These are phyloP conservation scores for Suhomyces yuchorum DNA, from an alignment of 1,139 yeast species.

Conservation along the genomic window DNA sequence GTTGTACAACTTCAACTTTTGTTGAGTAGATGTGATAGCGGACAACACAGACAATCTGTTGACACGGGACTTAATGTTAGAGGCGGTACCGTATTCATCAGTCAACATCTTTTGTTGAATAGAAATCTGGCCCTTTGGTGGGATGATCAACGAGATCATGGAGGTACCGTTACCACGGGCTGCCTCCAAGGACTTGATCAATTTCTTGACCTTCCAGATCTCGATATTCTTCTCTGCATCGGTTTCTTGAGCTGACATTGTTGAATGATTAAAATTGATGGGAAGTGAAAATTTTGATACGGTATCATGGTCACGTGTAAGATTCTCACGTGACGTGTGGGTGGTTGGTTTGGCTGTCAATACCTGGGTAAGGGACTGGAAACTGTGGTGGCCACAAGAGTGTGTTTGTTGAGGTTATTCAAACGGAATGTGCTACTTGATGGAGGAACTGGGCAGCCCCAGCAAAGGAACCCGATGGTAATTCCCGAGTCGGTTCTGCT, in stretches of 20 bases:
- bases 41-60: slow-evolving; percentile 92
- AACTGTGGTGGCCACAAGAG: too few relatives aligned
- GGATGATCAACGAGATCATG: slow-evolving; percentile 93
- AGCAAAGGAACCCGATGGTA: too few relatives aligned
- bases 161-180: slow-evolving; percentile 99
- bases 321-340: not conserved
- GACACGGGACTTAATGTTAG: slow-evolving; percentile 95
- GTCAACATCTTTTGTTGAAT: slow-evolving; percentile 88
- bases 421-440: too few relatives aligned
- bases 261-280: slow-evolving; percentile 4
- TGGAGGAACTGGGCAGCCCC: too few relatives aligned
- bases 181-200: slow-evolving; percentile 78
- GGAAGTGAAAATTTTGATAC: slow-evolving; percentile 11
- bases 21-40: slow-evolving; percentile 97
- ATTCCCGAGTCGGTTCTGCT: not conserved
- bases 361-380: too few relatives aligned
- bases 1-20: slow-evolving; percentile 85
- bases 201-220: slow-evolving; percentile 97
- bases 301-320: not conserved
- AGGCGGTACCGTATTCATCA: slow-evolving; percentile 98
- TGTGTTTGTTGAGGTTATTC: too few relatives aligned
- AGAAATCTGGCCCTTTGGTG: slow-evolving; percentile 93
- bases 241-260: slow-evolving; percentile 25
- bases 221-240: slow-evolving; percentile 97
- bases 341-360: too few relatives aligned